These are phyloP conservation scores for Sclerotinia minor DNA, from an alignment of 2,329 filamentous ascomycete species.

Conservation along the genomic window DNA sequence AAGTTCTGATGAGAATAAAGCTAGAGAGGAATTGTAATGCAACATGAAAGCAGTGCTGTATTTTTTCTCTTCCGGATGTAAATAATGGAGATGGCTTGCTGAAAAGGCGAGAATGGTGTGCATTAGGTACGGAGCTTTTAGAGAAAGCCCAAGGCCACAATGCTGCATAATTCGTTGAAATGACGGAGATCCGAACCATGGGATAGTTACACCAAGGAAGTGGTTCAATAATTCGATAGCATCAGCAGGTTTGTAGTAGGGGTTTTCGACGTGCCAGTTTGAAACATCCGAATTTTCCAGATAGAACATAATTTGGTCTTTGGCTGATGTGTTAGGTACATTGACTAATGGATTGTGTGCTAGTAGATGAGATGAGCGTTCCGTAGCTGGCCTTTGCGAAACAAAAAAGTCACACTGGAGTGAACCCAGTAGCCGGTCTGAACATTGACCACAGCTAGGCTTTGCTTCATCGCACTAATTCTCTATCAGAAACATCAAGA, in stretches of 20 bases:
- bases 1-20: slow-evolving; percentile 12
- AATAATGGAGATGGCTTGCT: slow-evolving; percentile 23
- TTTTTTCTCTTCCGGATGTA: slow-evolving; percentile 15
- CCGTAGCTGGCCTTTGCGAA: neutral
- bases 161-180: slow-evolving; percentile 22
- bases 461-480: slow-evolving; percentile 22
- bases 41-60: slow-evolving; percentile 14
- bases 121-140: slow-evolving; percentile 23
- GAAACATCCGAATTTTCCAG: slow-evolving; percentile 10
- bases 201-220: neutral
- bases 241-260: slow-evolving; percentile 1
- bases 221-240: slow-evolving; percentile 5
- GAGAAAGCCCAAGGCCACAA: slow-evolving; percentile 12
- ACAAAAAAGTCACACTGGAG: neutral
- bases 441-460: slow-evolving; percentile 19
- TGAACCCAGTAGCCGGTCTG: neutral
- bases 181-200: slow-evolving; percentile 11
- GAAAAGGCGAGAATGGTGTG: slow-evolving; percentile 27
- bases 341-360: neutral
- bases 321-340: neutral
- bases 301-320: slow-evolving; percentile 8
- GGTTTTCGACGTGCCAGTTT: neutral
- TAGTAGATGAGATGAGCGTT: too few species aligned
- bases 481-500: neutral
- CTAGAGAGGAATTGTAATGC: slow-evolving; percentile 19